Evolutionary conservation across 371 early-diverging fungal species (phyloP), one percentile per base, ranked within the genome.

Genomic region (Paramicrosporidium saccamoebae): DNA sequence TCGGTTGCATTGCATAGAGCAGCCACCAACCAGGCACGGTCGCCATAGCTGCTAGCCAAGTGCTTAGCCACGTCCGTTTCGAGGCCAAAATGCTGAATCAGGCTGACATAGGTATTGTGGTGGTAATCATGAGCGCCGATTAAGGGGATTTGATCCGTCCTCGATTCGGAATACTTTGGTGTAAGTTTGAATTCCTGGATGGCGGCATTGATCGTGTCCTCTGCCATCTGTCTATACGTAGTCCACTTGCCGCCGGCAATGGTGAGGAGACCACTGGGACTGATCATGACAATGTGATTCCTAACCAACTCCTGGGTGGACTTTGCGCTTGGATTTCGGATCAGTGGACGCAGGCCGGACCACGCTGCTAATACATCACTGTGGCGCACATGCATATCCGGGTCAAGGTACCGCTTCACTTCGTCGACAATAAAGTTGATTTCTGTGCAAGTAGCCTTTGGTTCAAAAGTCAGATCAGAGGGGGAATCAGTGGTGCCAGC

Each of bases 231-330:
- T 31, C 98, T 66, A 48, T 81, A 96, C 1, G 94, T 96, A 1
- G 97, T 98, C 98, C 98, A 98, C 42, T 98, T 98, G 25, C 98
- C 98, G 30, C 98, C 98, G 9, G 95, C 74, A 37, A 98, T 69
- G 4, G 95, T 86, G 28, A 98, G 41, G 24, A 96, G 40, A 4
- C 75, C 74, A 25, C 59, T 55, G 14, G 58, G 46, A 21, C 66
- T 66, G 18, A 69, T 72, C 31, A 75, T 50, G 32, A 96, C 65
- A 63, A 88, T 66, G 36, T 95, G 97, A 45, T 71, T 90, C 34
- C 98, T 72, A 5, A 94, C 92, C 27, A 96, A 52, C 11, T 64
- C 62, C 28, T 71, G 66, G 1, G 92, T 94, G 39, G 68, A 72
- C 37, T 65, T 65, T 13, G 81, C 71, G 20, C 53, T 49, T 9